Conservation (phyloP, 208 protist species). For the Trypanosoma conorhini region DNA sequence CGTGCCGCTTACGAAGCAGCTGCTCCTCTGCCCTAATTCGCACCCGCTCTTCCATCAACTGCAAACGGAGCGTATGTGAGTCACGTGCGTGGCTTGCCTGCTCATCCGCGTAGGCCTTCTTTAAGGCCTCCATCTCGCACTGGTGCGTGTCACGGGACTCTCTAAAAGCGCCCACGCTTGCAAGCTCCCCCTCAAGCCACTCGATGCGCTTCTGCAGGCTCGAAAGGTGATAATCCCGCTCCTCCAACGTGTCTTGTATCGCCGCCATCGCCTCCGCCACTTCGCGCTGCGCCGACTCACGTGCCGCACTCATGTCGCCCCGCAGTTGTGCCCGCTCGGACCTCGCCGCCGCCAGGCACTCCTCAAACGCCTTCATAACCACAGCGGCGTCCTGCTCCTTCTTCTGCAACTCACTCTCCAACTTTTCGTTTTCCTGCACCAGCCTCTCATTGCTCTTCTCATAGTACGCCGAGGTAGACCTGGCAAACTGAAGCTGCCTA, state of each 20-base stretch:
- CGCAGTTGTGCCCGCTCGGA: constrained; percentile 2
- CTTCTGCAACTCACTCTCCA: constrained; percentile 16
- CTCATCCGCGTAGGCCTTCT: constrained; percentile 33
- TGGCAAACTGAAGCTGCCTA: constrained; percentile 21
- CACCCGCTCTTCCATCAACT: constrained; percentile 81
- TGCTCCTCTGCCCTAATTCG: constrained; percentile 57
- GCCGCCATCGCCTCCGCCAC: constrained; percentile 18
- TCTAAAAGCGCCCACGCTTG: constrained; percentile 50
- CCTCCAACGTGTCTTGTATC: constrained; percentile 27
- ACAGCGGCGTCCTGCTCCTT: constrained; percentile 6
- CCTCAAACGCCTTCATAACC: constrained; percentile 11
- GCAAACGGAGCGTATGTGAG: constrained; percentile 36
- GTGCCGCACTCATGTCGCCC: not conserved
- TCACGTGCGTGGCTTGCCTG: constrained; percentile 28
- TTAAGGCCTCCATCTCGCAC: constrained; percentile 47
- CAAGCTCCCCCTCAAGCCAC: constrained; percentile 57
- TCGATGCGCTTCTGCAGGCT: constrained; percentile 56
- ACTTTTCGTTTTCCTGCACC: not conserved
- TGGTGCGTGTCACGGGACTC: constrained; percentile 51
- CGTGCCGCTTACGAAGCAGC: constrained; percentile 37
- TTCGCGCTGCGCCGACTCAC: not conserved
- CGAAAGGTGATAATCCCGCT: constrained; percentile 38
- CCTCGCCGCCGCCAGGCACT: not conserved
- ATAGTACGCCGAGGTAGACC: constrained; percentile 14
- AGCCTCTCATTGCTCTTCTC: not conserved